phyloP scores from a whole-genome alignment of 352 stramenopile genomes.

The Phytophthora citricola region DNA sequence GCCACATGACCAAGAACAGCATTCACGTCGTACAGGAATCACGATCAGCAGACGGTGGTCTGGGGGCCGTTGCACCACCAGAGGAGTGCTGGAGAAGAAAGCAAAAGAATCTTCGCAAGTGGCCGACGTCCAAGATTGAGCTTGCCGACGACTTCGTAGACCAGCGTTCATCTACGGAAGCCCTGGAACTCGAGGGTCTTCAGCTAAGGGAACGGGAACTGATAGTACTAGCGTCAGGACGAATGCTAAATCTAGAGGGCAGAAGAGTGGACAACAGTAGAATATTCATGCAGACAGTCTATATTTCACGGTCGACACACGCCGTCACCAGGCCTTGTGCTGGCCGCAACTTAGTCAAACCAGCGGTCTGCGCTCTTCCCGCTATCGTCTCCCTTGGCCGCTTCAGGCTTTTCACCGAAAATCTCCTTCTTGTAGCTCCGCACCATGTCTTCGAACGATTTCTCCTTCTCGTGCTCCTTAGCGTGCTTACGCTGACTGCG shows the following conservation, averaged over 20 bases:
- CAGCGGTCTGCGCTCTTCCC: constrained; percentile 54
- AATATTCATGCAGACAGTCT: constrained; percentile 18
- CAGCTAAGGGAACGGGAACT: no score
- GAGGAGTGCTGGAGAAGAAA: constrained; percentile 23
- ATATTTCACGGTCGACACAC: constrained; percentile 15
- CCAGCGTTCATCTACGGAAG: constrained; percentile 8
- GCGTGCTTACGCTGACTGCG: constrained; percentile 77
- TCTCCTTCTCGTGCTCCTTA: constrained; percentile 59
- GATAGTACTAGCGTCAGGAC: constrained; percentile 1
- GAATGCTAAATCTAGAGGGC: constrained; percentile 15
- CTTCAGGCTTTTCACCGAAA: constrained; percentile 58
- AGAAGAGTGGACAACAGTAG: not conserved
- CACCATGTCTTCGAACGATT: constrained; percentile 83
- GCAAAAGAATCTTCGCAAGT: constrained; percentile 26
- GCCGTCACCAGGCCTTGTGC: constrained; percentile 13
- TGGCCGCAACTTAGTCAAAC: constrained; percentile 60
- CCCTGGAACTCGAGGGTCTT: no score
- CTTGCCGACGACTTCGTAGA: constrained; percentile 1
- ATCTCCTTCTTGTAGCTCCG: constrained; percentile 87
- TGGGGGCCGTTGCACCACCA: constrained; percentile 27
- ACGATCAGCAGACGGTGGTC: constrained; percentile 26
- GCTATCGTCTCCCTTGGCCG: constrained; percentile 21
- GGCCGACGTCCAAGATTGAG: no score
- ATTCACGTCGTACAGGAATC: constrained; percentile 30
- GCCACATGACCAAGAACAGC: constrained; percentile 19